Base-by-base conservation (phyloP, 768 basidiomycete genomes). In the Pleurotus platypus region DNA sequence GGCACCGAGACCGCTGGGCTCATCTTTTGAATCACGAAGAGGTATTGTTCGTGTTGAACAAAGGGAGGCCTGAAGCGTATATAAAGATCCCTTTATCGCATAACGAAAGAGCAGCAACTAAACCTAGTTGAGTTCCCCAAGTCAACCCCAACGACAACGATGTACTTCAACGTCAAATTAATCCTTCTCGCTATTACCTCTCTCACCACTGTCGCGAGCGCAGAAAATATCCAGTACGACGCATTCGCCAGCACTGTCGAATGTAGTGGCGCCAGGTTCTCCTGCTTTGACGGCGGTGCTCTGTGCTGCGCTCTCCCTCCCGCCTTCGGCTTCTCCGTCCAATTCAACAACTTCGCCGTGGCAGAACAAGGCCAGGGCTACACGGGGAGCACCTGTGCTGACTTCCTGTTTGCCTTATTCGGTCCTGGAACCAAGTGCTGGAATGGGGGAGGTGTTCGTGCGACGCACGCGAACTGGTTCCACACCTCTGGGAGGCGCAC, bases 291-390 rank as follows among this genome's bases (percentile, higher is more conserved):
- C 49, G 50, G 55, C 18, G 62, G 62, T 13, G 43, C 15, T n/a
- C 55, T 61, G 40, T 63, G 62, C 56, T 59, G 62, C 20, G 42
- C n/a, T 46, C 56, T 58, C 18, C 47, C 61, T n/a, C 62, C 62
- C 13, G 57, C 58, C 11, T 63, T 57, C 51, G 62, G 57, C 4
- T 61, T 54, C 56, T 61, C 60, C 22, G 58, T 42, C 8, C 55
- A 55, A 48, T 63, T 63, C 57, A 46, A 57, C 46, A 47, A 49
- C 53, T 56, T 63, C 22, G 55, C 58, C n/a, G 37, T 47, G 15
- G 62, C 60, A 1, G 43, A 37, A 15, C 62, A 61, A 47, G 62
- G 62, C 13, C 49, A 61, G 35, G 62, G 62, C 5, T 63, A 61
- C 47, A 59, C 58, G 55, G 56, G 40, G 22, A 30, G 1, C 30